A percentile compares a stretch with the other conserved stretches of the same genome.
phyloP scores from a whole-genome alignment of 2,329 filamentous ascomycete genomes.

The Diaporthe australafricana region DNA sequence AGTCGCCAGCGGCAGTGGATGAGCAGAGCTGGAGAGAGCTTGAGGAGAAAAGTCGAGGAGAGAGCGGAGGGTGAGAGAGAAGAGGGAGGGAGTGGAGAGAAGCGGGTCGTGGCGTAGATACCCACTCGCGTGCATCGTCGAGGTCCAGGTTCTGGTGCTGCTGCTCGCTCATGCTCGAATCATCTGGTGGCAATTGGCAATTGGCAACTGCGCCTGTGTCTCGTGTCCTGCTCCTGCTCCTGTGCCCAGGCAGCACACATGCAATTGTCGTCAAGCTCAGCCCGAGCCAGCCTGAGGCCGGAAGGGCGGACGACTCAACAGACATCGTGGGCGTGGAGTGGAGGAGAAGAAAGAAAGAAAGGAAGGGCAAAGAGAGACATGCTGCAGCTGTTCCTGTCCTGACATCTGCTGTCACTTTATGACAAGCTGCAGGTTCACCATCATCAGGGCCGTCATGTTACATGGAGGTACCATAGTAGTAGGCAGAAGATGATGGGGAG shows the following conservation, averaged over 20 bases:
- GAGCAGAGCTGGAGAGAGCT: no score
- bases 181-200: constrained; percentile 1
- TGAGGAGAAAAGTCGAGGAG: no score
- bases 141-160: neutral
- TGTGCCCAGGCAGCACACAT: no score
- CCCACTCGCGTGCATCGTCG: constrained; percentile 3
- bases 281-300: neutral
- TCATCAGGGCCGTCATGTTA: neutral
- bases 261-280: neutral
- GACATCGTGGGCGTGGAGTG: neutral
- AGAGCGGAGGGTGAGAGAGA: neutral
- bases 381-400: no score
- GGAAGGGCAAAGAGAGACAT: no score
- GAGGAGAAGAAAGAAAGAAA: neutral
- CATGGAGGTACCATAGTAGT: neutral
- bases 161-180: neutral
- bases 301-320: no score
- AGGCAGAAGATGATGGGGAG: no score
- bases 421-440: neutral
- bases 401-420: neutral
- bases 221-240: no score
- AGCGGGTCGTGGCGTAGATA: neutral
- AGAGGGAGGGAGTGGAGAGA: neutral
- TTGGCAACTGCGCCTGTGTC: neutral
- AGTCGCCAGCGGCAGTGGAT: no score